Evolutionary conservation across 176 grass and related monocot genomes (phyloP).

Genomic region (Bothriochloa decipiens): DNA sequence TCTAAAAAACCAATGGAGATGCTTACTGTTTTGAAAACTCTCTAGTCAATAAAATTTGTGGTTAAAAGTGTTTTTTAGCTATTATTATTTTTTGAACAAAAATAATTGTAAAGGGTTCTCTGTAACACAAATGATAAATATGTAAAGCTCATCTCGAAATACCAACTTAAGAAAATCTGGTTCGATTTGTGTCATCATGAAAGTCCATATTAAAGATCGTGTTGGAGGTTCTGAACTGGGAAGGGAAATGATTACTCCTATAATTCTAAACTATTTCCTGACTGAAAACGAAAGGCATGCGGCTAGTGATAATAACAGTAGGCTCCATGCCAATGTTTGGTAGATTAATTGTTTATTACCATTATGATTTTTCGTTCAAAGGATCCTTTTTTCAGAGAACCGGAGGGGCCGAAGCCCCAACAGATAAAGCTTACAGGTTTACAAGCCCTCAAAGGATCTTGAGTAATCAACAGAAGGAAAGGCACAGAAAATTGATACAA

Average conservation of each 20-base stretch:
- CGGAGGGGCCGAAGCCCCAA: too few species aligned
- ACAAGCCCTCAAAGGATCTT: neutral
- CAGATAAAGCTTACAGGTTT: too few species aligned
- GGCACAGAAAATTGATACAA: neutral
- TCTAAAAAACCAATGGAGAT: neutral
- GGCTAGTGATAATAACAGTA: slow-evolving; percentile 10
- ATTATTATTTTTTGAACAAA: slow-evolving; percentile 10
- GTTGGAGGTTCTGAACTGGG: neutral
- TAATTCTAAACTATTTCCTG: neutral
- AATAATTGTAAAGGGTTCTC: neutral
- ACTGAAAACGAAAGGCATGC: neutral
- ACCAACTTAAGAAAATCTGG: neutral
- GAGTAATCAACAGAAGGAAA: neutral
- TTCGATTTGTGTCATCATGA: neutral
- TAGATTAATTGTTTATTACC: too few species aligned
- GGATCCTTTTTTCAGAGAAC: too few species aligned
- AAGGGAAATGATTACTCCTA: neutral
- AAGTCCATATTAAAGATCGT: neutral
- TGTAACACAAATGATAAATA: slow-evolving; percentile 6
- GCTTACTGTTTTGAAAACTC: neutral
- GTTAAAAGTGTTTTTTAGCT: neutral
- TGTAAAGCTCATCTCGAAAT: neutral
- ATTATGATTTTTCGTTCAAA: too few species aligned
- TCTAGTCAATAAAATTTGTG: neutral
- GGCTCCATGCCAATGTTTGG: neutral